A percentile compares a stretch with the other conserved stretches of the same genome.
phyloP scores from a whole-genome alignment of 768 basidiomycete species.

The Tubosaeta brunneosetosa region DNA sequence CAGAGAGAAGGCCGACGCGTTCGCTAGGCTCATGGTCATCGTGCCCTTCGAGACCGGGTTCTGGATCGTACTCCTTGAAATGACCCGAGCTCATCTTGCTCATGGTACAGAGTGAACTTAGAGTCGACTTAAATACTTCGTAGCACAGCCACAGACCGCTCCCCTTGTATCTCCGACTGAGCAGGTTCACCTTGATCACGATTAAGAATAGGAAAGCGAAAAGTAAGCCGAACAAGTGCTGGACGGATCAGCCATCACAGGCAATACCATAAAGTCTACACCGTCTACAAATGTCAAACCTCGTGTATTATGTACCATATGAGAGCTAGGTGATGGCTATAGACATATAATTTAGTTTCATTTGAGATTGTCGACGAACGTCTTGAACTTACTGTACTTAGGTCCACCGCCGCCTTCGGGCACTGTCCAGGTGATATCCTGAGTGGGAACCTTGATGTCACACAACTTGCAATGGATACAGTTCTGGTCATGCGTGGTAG shows the following conservation, averaged over 20 bases:
- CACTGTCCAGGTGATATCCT: slow-evolving; percentile 96
- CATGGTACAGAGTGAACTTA: neutral
- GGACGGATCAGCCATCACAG: neutral
- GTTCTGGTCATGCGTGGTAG: slow-evolving; percentile 45
- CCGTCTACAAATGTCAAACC: neutral
- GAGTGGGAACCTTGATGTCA: slow-evolving; percentile 93
- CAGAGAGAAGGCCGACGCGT: slow-evolving; percentile 36
- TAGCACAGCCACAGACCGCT: neutral
- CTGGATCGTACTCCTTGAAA: slow-evolving; percentile 34
- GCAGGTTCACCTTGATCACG: no score
- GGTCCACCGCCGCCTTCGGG: slow-evolving; percentile 97
- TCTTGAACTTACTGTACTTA: slow-evolving; percentile 70
- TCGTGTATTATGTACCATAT: neutral
- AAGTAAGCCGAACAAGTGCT: neutral
- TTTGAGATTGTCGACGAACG: neutral
- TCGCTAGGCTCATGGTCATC: slow-evolving; percentile 19
- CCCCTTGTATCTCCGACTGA: no score
- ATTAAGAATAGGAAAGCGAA: neutral
- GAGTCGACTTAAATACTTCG: neutral
- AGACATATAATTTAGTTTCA: neutral
- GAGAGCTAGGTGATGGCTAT: slow-evolving; percentile 18
- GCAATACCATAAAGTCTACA: neutral
- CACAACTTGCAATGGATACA: slow-evolving; percentile 95
- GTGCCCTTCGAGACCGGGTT: slow-evolving; percentile 32
- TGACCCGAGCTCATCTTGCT: slow-evolving; percentile 3